Evolutionary conservation across 2,329 filamentous ascomycete species (phyloP), one percentile per base, ranked within the genome.

Genomic region (Penicillium sp.): DNA sequence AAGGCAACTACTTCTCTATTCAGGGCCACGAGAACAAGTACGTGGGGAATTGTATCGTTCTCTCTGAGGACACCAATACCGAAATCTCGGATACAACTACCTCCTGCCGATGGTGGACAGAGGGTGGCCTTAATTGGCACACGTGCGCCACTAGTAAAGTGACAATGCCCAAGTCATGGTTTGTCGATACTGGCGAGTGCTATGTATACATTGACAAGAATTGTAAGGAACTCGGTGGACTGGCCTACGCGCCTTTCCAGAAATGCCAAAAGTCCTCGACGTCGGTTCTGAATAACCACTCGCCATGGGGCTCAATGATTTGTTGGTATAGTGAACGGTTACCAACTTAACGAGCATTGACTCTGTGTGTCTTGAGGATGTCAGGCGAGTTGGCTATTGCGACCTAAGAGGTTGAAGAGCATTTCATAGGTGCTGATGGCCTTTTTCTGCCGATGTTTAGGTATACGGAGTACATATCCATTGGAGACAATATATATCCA

Each of bases 21-120:
- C 25, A 47, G 8, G 48, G 48, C 11, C 30, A 50, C 19, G 34
- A 39, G 16, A 7, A 10, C 12, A 9, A 47, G 1, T 3, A 19
- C 4, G 7, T 2, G 4, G 25, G 11, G 4, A n/a, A 7, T 6
- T 50, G 48, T 13, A 27, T 50, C 9, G 8, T 30, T 6, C 30
- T 50, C 16, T 10, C 25, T 0, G 37, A 19, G 1, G 10, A 41
- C 25, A 46, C 14, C 27, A 5, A 30, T 4, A 47, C 42, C 9
- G 16, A 47, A 5, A 41, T 50, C 14, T 16, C 16, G 19, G 31
- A 41, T n/a, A 14, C 16, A 4, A 37, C 22, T 7, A 40, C 36
- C 0, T 50, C 48, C n/a, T 50, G 48, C n/a, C 43, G 48, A 16
- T 41, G 37, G 43, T 50, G 43, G 42, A 33, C 22, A n/a, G 16